phyloP scores from a whole-genome alignment of 495 filamentous ascomycete species.

The Xanthoparmelia taractica region DNA sequence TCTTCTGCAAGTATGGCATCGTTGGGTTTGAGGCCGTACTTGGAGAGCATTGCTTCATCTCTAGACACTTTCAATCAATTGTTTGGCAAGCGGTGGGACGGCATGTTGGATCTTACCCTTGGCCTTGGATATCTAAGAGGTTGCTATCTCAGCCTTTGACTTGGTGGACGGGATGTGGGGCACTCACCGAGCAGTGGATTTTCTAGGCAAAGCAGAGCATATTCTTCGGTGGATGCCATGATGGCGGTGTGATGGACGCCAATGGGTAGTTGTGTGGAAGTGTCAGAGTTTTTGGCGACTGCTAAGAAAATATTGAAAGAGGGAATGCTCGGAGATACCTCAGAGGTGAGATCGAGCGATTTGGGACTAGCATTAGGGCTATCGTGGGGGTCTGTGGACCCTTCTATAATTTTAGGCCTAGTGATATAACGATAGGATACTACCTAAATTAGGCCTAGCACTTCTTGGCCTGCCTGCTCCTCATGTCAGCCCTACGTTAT shows the following conservation, averaged over 20 bases:
- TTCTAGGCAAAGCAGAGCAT: conserved; percentile 81
- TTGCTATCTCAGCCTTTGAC: conserved; percentile 15
- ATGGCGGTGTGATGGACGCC: not conserved
- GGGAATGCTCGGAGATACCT: not conserved
- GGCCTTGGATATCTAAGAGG: conserved; percentile 76
- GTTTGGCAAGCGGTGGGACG: conserved; percentile 9
- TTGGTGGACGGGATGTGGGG: not conserved
- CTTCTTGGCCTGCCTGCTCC: too few species aligned
- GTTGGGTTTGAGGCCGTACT: conserved; percentile 90
- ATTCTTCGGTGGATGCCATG: conserved; percentile 69
- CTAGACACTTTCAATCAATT: conserved; percentile 30
- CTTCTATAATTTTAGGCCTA: too few species aligned
- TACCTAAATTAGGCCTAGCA: too few species aligned
- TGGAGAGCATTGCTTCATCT: conserved; percentile 70
- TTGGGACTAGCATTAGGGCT: not conserved
- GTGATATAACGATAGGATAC: too few species aligned
- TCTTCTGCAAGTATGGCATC: conserved; percentile 94
- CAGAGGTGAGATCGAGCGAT: not conserved
- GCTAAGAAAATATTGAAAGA: not conserved
- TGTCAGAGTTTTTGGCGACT: not conserved
- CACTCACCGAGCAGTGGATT: conserved; percentile 87
- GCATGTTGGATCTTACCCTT: conserved; percentile 46
- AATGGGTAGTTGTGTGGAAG: not conserved
- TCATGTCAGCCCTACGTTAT: too few species aligned
- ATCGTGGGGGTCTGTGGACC: too few species aligned